Evolutionary conservation across 768 basidiomycete species (phyloP), one percentile per base, ranked within the genome.

Genomic region (Phlebiopsis gigantea): DNA sequence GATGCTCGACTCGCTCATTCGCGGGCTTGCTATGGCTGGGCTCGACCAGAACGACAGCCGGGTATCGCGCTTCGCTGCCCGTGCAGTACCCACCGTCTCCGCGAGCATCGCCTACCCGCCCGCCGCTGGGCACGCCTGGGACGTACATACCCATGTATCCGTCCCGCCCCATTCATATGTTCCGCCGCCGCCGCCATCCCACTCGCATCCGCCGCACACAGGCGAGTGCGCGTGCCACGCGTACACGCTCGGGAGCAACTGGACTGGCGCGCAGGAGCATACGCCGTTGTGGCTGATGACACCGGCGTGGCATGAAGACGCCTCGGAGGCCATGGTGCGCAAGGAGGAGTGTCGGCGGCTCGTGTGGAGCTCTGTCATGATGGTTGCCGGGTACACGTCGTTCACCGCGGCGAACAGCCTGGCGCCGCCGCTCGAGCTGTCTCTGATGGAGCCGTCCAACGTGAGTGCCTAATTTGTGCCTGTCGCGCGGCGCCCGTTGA

Each of bases 271-370:
- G 0, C 65, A 68, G 25, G 79, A 83, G 53, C 73, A 81, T 64
- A 77, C 80, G 0, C 87, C 85, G 1, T 65, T 83, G 56, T 89
- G 87, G 88, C 68, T 76, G 5, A 72, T 76, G 54, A 83, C 87
- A 5, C 81, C 86, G 0, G 83, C 79, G 5, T 90, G 87, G 87
- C 75, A 78, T 55, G 65, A 71, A 41, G 66, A 73, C 9, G 84
- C 79, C 79, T 71, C 78, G n/a, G 80, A 83, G 46, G 77, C 71
- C 9, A 88, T 90, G 59, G 79, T 88, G 57, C 72, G 79, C 43
- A 85, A 81, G 68, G 89, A 92, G 65, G 83, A 83, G 45, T 84
- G 83, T 63, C 80, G 89, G 31, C 73, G 88, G 34, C 68, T 90
- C 22, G 86, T 85, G 59, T 91, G 89, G 89, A 87, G 83, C 65